phyloP scores from a whole-genome alignment of 768 basidiomycete genomes.

The Boletus reticuloceps region DNA sequence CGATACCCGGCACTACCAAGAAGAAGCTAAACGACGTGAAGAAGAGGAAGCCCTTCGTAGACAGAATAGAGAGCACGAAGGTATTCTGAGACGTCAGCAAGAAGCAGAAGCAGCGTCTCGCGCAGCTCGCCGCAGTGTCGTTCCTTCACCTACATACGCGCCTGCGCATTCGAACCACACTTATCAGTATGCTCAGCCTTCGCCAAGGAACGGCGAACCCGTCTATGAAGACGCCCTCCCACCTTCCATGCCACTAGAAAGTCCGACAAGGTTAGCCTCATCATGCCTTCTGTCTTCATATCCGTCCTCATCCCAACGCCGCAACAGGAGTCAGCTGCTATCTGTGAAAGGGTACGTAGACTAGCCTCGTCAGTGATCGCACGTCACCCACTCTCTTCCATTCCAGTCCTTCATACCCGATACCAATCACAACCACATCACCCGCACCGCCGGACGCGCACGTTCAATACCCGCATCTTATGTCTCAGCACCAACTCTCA shows the following conservation, averaged over 20 bases:
- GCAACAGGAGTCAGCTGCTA: slow-evolving; percentile 26
- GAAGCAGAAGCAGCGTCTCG: slow-evolving; percentile 55
- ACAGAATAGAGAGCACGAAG: slow-evolving; percentile 53
- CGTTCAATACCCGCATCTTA: slow-evolving; percentile 65
- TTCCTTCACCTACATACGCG: slow-evolving; percentile 26
- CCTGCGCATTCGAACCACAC: slow-evolving; percentile 29
- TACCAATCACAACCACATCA: slow-evolving; percentile 69
- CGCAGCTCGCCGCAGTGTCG: slow-evolving; percentile 37
- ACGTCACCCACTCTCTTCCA: slow-evolving; percentile 16
- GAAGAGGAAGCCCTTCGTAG: slow-evolving; percentile 46
- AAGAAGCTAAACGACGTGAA: slow-evolving; percentile 44
- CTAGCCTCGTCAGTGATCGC: background rate
- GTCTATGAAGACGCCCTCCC: slow-evolving; percentile 34
- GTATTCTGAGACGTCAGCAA: slow-evolving; percentile 54
- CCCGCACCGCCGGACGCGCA: slow-evolving; percentile 48
- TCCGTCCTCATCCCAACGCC: slow-evolving; percentile 31
- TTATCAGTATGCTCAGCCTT: slow-evolving; percentile 34
- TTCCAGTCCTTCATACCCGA: slow-evolving; percentile 40
- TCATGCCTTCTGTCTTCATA: slow-evolving; percentile 34
- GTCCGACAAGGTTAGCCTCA: slow-evolving; percentile 54
- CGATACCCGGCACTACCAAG: slow-evolving; percentile 39
- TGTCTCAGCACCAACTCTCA: slow-evolving; percentile 74
- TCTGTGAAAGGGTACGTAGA: slow-evolving; percentile 36
- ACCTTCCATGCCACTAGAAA: slow-evolving; percentile 60
- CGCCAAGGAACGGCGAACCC: slow-evolving; percentile 30